A percentile compares a stretch with the other conserved stretches of the same genome.
Conservation (phyloP, 345 rosid species). For the Lagerstroemia speciosa region DNA sequence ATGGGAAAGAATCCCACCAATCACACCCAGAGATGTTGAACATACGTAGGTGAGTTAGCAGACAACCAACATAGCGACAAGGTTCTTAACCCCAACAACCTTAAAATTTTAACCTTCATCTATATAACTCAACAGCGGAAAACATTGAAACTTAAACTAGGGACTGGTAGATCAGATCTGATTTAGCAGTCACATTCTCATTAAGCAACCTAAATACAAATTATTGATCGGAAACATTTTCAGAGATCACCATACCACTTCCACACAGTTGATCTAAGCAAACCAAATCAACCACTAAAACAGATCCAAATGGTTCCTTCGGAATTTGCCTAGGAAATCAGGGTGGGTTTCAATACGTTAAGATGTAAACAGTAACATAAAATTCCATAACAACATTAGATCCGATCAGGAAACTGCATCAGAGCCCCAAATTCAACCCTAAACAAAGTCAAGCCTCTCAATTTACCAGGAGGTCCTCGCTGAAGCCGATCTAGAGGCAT, state of each 20-base stretch:
- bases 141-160: no score
- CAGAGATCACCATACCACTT: neutral
- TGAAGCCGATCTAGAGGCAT: neutral
- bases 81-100: no score
- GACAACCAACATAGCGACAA: no score
- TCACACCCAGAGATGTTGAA: no score
- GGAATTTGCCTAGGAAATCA: no score
- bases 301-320: neutral
- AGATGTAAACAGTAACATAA: no score
- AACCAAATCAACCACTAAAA: neutral
- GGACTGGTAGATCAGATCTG: neutral
- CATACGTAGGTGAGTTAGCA: no score
- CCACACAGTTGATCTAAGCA: neutral
- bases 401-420: slow-evolving; percentile 6
- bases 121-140: no score
- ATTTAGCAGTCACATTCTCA: neutral
- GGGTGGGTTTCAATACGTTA: no score
- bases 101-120: no score
- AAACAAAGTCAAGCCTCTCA: neutral
- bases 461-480: neutral
- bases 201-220: neutral
- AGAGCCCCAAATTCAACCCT: slow-evolving; percentile 5
- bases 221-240: neutral
- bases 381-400: slow-evolving; percentile 6
- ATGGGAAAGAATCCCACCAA: no score